Conservation (phyloP, 441 rosid genomes). For the Cnidoscolus chayamansa region DNA sequence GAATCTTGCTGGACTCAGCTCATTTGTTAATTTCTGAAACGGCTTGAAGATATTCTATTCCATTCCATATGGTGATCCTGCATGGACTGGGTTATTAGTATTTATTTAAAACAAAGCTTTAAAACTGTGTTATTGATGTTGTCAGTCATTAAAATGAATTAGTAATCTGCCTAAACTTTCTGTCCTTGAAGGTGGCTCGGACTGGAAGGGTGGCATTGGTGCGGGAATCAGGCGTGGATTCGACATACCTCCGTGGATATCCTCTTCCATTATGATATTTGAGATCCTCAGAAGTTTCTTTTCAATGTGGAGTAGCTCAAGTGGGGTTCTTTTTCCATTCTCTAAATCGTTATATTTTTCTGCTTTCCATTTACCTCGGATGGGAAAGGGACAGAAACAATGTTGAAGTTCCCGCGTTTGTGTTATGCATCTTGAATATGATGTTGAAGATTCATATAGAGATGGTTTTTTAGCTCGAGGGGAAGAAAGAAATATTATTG, state of each 20-base stretch:
- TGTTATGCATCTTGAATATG: neutral
- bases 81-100: neutral
- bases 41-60: neutral
- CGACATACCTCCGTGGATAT: constrained; percentile 67
- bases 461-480: neutral
- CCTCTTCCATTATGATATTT: constrained; percentile 49
- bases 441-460: neutral
- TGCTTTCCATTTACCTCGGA: neutral
- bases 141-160: neutral
- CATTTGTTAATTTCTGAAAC: too few relatives aligned
- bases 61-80: neutral
- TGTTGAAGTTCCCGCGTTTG: neutral
- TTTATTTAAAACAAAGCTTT: neutral
- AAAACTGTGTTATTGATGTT: neutral
- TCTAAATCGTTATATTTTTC: neutral
- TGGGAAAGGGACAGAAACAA: constrained; percentile 1
- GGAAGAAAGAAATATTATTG: neutral
- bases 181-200: constrained; percentile 57
- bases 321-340: neutral
- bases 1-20: neutral
- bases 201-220: constrained; percentile 75
- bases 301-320: neutral
- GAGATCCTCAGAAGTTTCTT: constrained; percentile 5
- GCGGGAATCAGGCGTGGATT: constrained; percentile 81
- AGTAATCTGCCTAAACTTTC: neutral